Conservation (phyloP, 495 filamentous ascomycete species). For the Tuber umbilicatum region DNA sequence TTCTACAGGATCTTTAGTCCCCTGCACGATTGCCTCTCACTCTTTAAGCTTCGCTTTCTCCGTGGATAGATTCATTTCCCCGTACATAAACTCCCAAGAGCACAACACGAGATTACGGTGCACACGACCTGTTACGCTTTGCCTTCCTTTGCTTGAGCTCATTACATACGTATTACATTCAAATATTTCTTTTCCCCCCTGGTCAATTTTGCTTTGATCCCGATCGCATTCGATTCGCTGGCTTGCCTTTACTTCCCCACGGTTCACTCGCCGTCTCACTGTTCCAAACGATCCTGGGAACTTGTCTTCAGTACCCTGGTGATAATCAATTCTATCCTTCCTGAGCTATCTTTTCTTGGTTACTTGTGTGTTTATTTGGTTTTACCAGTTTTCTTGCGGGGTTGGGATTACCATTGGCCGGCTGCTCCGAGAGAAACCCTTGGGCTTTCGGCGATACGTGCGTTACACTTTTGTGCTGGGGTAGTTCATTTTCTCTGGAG, state of each 20-base stretch:
- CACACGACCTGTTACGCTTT: constrained; percentile 35
- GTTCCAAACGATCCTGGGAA: constrained; percentile 35
- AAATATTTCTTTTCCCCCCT: constrained; percentile 35
- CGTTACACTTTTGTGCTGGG: constrained; percentile 14
- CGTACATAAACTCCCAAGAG: constrained; percentile 38
- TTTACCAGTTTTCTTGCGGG: background rate
- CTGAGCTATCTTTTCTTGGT: constrained; percentile 27
- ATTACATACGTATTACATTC: constrained; percentile 34
- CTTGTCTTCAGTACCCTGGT: constrained; percentile 30
- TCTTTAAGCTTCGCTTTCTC: constrained; percentile 37
- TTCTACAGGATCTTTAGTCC: constrained; percentile 27
- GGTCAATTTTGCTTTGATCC: constrained; percentile 37
- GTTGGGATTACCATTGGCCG: constrained; percentile 4
- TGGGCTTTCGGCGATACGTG: constrained; percentile 28
- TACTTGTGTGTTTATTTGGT: constrained; percentile 3
- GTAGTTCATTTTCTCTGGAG: constrained; percentile 18
- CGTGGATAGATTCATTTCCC: constrained; percentile 37
- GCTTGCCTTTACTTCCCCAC: constrained; percentile 33
- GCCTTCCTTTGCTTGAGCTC: constrained; percentile 30
- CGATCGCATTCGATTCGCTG: constrained; percentile 39
- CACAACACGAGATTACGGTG: constrained; percentile 38
- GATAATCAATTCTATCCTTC: constrained; percentile 30
- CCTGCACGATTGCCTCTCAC: constrained; percentile 30
- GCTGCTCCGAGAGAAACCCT: constrained; percentile 28
- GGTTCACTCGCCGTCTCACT: constrained; percentile 38